phyloP scores from a whole-genome alignment of 2,329 filamentous ascomycete species.

The Sphaerulina musiva region DNA sequence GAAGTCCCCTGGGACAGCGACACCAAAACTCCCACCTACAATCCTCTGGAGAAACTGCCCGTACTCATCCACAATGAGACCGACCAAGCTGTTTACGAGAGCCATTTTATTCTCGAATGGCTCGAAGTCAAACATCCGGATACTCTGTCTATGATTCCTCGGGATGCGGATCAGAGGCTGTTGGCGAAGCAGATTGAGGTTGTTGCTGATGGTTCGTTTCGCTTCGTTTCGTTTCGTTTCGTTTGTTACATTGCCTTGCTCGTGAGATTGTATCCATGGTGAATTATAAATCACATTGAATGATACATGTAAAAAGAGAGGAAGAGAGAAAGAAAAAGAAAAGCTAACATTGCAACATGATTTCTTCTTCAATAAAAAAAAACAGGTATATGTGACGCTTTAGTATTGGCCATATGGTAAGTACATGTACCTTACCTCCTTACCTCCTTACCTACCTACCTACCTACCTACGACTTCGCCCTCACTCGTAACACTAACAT shows the following conservation, averaged over 20 bases:
- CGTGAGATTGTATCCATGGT: not conserved
- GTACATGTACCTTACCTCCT: not conserved
- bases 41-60: conserved; percentile 38
- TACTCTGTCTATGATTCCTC: conserved; percentile 25
- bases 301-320: too few relatives aligned
- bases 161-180: conserved; percentile 26
- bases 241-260: not conserved
- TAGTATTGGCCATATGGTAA: conserved; percentile 34
- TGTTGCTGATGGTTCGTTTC: conserved; percentile 29
- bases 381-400: conserved; percentile 33
- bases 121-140: conserved; percentile 33
- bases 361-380: too few relatives aligned
- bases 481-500: not conserved
- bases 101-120: conserved; percentile 36
- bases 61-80: conserved; percentile 33
- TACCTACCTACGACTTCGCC: too few relatives aligned
- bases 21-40: conserved; percentile 37
- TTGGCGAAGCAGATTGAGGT: conserved; percentile 34
- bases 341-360: not conserved
- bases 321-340: too few relatives aligned
- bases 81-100: conserved; percentile 33
- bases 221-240: not conserved
- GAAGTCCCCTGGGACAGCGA: conserved; percentile 41
- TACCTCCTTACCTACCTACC: too few relatives aligned
- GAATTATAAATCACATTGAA: too few relatives aligned